Evolutionary conservation across 345 rosid species (phyloP).

Genomic region (Schrenkiella parvula): DNA sequence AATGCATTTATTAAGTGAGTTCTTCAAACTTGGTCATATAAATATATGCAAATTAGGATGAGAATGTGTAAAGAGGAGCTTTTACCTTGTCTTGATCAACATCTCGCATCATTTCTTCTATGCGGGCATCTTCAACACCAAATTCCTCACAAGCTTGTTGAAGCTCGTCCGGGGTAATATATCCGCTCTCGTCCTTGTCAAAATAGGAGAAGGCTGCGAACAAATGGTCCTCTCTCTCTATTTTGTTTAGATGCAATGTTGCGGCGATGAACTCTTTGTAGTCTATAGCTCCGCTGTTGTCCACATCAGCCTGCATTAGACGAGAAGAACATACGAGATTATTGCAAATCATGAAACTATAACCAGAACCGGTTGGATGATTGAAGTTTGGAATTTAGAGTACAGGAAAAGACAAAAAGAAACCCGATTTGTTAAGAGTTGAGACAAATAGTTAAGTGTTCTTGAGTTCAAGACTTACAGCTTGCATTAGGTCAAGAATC

Average conservation of each 20-base stretch:
- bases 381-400: neutral
- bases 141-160: conserved; percentile 86
- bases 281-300: conserved; percentile 77
- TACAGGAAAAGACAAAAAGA: neutral
- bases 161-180: conserved; percentile 82
- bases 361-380: neutral
- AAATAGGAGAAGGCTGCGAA: conserved; percentile 81
- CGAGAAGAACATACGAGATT: conserved; percentile 13
- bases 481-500: conserved; percentile 87
- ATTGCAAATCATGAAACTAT: neutral
- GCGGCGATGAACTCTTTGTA: conserved; percentile 91
- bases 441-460: neutral
- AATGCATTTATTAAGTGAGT: no score
- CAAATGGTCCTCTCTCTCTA: conserved; percentile 71
- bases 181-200: conserved; percentile 87
- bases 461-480: conserved; percentile 48
- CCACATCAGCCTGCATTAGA: conserved; percentile 70
- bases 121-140: conserved; percentile 66
- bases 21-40: no score
- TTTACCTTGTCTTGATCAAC: conserved; percentile 82
- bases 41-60: no score
- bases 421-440: neutral
- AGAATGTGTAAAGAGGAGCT: neutral
- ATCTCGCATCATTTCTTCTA: conserved; percentile 75
- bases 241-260: conserved; percentile 80